Evolutionary conservation across 768 basidiomycete genomes (phyloP).

Genomic region (Suillus ampliporus): DNA sequence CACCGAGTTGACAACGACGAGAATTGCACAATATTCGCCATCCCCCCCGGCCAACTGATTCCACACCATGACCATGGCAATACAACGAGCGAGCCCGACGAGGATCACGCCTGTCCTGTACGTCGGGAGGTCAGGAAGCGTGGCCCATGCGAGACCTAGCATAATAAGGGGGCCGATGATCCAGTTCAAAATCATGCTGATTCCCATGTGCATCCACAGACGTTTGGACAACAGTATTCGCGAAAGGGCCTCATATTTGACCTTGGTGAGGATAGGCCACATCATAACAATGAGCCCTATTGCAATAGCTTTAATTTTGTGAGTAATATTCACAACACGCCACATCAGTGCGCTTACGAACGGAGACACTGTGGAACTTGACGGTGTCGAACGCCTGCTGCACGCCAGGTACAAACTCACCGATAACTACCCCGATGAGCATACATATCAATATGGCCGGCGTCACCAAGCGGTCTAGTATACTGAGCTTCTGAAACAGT

Average conservation of each 20-base stretch:
- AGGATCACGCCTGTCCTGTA: conserved; percentile 83
- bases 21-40: conserved; percentile 73
- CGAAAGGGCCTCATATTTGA: conserved; percentile 77
- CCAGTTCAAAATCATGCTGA: conserved; percentile 81
- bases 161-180: conserved; percentile 80
- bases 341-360: conserved; percentile 56
- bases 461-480: conserved; percentile 66
- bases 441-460: conserved; percentile 72
- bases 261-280: conserved; percentile 82
- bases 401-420: conserved; percentile 65
- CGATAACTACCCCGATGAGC: conserved; percentile 78
- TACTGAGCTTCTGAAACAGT: conserved; percentile 48
- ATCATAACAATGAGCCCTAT: conserved; percentile 87
- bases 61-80: conserved; percentile 84
- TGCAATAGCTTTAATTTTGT: conserved; percentile 63
- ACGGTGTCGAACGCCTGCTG: conserved; percentile 66
- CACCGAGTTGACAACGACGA: conserved; percentile 81
- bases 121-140: conserved; percentile 75
- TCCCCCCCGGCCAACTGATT: conserved; percentile 76
- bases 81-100: conserved; percentile 56
- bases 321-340: not conserved
- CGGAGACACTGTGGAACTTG: conserved; percentile 71
- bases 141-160: conserved; percentile 87
- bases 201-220: conserved; percentile 70
- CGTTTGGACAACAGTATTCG: conserved; percentile 52